These are phyloP conservation scores for Aspergillus eucalypticola DNA, from an alignment of 2,329 filamentous ascomycete species.

Conservation along the genomic window DNA sequence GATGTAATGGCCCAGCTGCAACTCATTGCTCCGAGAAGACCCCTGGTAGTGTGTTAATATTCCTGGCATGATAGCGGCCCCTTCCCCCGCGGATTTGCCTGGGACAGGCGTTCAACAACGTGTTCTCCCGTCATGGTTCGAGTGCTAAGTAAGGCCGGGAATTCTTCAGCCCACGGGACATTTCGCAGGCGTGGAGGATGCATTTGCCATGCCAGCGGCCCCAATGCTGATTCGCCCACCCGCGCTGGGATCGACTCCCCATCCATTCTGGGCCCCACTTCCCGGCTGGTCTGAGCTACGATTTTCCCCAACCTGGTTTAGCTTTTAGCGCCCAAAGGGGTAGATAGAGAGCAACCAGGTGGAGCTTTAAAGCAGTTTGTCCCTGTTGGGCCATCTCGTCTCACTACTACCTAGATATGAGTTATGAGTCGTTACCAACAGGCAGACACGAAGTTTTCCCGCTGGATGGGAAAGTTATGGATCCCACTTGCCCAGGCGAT, in stretches of 20 bases:
- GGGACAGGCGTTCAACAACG: slow-evolving; percentile 14
- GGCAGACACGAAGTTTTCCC: slow-evolving; percentile 9
- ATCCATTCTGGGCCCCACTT: slow-evolving; percentile 20
- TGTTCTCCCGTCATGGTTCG: slow-evolving; percentile 12
- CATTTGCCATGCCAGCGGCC: slow-evolving; percentile 15
- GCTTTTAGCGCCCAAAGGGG: not conserved
- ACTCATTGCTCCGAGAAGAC: not conserved
- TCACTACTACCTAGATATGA: no score
- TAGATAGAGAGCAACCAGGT: no score
- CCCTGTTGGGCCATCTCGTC: no score
- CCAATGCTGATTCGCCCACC: slow-evolving; percentile 11
- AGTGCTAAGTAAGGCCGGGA: slow-evolving; percentile 3
- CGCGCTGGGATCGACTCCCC: slow-evolving; percentile 13
- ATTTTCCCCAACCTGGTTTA: not conserved
- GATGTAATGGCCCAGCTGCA: slow-evolving; percentile 15
- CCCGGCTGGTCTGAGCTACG: slow-evolving; percentile 18
- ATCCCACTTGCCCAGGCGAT: slow-evolving; percentile 1
- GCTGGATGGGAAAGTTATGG: slow-evolving; percentile 6
- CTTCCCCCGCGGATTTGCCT: slow-evolving; percentile 6
- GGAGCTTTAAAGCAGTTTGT: no score
- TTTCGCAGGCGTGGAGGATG: slow-evolving; percentile 16
- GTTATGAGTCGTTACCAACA: not conserved
- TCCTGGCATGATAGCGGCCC: slow-evolving; percentile 9
- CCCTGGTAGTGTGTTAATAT: slow-evolving; percentile 2
- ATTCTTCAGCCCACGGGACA: slow-evolving; percentile 20